phyloP scores from a whole-genome alignment of 768 basidiomycete species.

The Polyporus arcularius region DNA sequence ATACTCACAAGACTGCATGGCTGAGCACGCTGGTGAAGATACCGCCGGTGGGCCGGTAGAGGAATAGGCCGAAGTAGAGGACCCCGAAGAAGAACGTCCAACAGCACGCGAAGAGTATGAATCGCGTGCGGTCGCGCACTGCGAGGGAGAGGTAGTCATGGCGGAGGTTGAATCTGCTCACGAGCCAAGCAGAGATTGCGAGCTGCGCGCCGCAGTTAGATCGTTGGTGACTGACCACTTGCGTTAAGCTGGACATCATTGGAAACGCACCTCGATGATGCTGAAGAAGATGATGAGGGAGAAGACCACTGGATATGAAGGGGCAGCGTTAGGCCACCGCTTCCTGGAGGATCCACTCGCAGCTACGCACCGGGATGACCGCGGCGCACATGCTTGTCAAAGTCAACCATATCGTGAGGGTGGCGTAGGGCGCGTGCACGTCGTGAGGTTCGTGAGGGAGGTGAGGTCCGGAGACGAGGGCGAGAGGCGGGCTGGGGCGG shows the following conservation, averaged over 20 bases:
- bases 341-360: too few species aligned
- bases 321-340: neutral
- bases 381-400: slow-evolving; percentile 20
- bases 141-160: slow-evolving; percentile 50
- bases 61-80: slow-evolving; percentile 56
- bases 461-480: neutral
- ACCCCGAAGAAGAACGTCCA: slow-evolving; percentile 67
- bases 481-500: neutral
- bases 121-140: slow-evolving; percentile 65
- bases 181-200: slow-evolving; percentile 72
- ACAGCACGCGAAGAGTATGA: slow-evolving; percentile 66
- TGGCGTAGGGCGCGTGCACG: neutral
- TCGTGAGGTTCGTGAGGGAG: slow-evolving; percentile 14
- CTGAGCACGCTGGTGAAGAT: slow-evolving; percentile 61
- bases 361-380: slow-evolving; percentile 23
- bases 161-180: slow-evolving; percentile 56
- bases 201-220: slow-evolving; percentile 41
- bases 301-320: slow-evolving; percentile 44
- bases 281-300: slow-evolving; percentile 58
- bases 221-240: neutral
- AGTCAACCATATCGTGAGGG: slow-evolving; percentile 15
- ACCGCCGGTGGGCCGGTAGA: slow-evolving; percentile 46
- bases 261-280: slow-evolving; percentile 58
- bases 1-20: slow-evolving; percentile 63
- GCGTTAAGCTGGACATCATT: neutral